Base-by-base conservation (phyloP, 768 basidiomycete genomes). In the Sporobolomyces phaffii region DNA sequence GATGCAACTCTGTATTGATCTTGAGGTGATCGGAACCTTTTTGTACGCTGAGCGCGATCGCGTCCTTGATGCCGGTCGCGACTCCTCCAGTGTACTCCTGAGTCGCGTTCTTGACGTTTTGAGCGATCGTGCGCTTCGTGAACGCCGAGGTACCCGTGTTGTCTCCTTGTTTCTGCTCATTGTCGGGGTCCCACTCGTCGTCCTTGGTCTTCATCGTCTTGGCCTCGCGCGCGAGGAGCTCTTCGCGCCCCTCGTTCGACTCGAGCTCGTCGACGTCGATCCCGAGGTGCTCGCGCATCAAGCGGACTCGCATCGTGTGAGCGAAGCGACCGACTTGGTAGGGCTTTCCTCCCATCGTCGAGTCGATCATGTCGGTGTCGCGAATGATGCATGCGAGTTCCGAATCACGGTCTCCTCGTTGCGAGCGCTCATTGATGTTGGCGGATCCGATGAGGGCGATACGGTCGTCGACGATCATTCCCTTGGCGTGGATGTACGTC, bases 311-410 rank as follows among this genome's bases (percentile, higher is more conserved):
- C 15, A 99, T 82, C 5, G 89, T 88, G 78, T 99, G 96, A 3
- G 94, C 92, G 77, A 96, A 99, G 29, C 94, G 87, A 24, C 96
- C 96, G 64, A 98, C 94, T 82, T 90, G 85, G 82, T 88, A 98
- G 0, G 92, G 89, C 72, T 84, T 84, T 22, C 96, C 94, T 13
- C 86, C 94, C 94, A 99, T 98, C 1, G 83, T 87, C 60, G 92
- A 84, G 65, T 94, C 87, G 57, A 98, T 88, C 89, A 99, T 88
- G 74, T 99, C 94, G 5, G 94, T 98, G 74, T 99, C 96, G 68
- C 91, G 82, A 57, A 98, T 89, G 49, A 99, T 85, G 41, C 89
- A 86, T 5, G 91, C 91, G 38, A 98, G 77, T 76, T 99, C 96
- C 3, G 94, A 98, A 77, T 99, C 96, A 33, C 96, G 86, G 77